Base-by-base conservation (phyloP, 441 rosid genomes). In the Corymbia calophylla region DNA sequence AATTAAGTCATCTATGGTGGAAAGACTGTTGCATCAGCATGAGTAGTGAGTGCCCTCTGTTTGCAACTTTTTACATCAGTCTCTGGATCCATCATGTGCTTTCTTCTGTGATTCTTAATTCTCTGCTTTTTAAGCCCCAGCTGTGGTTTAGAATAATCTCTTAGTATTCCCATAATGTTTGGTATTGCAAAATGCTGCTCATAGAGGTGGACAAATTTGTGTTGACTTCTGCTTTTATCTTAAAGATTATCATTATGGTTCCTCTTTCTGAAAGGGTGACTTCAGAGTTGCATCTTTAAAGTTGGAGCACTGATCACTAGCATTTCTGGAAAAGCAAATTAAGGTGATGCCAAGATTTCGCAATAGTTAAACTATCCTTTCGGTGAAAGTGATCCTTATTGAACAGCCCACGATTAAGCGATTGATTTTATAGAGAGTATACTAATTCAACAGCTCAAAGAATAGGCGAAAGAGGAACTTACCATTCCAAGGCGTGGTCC, bases 1-100 rank as follows among this genome's bases (percentile, higher is more conserved):
- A 90, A 92, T 91, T 93, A 93, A 90, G n/a, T 91, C 89, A 90
- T 39, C 88, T 58, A 88, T 91, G 91, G 93, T 92, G 92, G 91
- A 91, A 62, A 35, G 31, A 62, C 54, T 92, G 87, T 94, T 93
- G 89, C 91, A 89, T 91, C 86, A 86, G 68, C 88, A 90, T 32
- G 32, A 44, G 51, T 23, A 44, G 84, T 44, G 51, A 77, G 84
- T 77, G 84, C 53, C 84, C 84, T 77, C 84, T 23, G 84, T 44
- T 77, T 77, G 81, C 87, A 60, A 39, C 89, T 87, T 88, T 88
- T 90, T 87, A 91, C 88, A 35, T 85, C 17, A 19, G 91, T 90
- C 92, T 89, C 55, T 80, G 55, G 86, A 90, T 82, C 92, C 88
- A 92, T 92, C 90, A 70, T 88, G 9, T 44, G 51, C 84, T 44